phyloP scores from a whole-genome alignment of 2,329 filamentous ascomycete species.

The Parastagonospora nodorum region DNA sequence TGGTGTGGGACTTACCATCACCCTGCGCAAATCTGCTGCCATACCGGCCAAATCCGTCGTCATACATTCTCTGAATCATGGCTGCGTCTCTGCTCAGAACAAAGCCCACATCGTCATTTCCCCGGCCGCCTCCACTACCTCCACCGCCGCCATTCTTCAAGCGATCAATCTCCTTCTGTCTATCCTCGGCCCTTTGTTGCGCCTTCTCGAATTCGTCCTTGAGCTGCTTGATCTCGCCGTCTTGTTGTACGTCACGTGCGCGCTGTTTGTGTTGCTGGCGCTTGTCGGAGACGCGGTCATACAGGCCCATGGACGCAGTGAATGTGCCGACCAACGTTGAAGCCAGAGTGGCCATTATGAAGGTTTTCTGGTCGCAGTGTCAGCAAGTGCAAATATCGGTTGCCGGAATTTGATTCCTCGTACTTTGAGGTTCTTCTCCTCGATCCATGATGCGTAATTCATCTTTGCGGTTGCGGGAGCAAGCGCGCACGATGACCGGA shows the following conservation, averaged over 20 bases:
- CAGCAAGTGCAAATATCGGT: background rate
- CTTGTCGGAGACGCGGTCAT: conserved; percentile 47
- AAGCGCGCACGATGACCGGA: conserved; percentile 6
- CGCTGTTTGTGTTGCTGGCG: conserved; percentile 46
- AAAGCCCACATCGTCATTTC: conserved; percentile 37
- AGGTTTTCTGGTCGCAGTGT: conserved; percentile 45
- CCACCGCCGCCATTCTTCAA: conserved; percentile 18
- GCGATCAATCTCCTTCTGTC: conserved; percentile 30
- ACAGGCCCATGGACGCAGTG: conserved; percentile 50
- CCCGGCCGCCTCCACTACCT: conserved; percentile 5
- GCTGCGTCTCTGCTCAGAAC: conserved; percentile 40
- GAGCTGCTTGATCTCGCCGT: conserved; percentile 42
- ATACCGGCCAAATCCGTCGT: conserved; percentile 43
- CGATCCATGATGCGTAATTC: conserved; percentile 53
- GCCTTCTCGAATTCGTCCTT: conserved; percentile 36
- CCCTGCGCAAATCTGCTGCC: conserved; percentile 47
- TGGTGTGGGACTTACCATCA: conserved; percentile 39
- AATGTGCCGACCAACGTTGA: conserved; percentile 53
- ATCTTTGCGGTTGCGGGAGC: conserved; percentile 31
- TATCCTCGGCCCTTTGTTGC: conserved; percentile 30
- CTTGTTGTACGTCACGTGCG: conserved; percentile 43
- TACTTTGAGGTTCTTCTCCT: conserved; percentile 53
- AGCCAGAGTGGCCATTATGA: conserved; percentile 52
- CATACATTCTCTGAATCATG: conserved; percentile 45
- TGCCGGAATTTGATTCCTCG: background rate